Conservation (phyloP, 441 rosid genomes). For the Erysimum cheiri region DNA sequence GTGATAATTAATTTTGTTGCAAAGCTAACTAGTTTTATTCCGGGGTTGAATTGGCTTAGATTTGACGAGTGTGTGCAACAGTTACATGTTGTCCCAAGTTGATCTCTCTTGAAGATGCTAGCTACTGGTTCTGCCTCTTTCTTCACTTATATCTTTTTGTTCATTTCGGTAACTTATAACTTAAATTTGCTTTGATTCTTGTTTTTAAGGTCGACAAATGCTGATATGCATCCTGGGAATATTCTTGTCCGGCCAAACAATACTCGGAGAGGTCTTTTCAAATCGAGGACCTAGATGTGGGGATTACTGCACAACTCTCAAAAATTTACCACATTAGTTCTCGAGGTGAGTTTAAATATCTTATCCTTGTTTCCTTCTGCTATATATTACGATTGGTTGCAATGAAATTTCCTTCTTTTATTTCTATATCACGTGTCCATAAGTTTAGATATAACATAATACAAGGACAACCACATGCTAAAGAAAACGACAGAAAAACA, state of each 20-base stretch:
- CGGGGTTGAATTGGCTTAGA: conserved; percentile 65
- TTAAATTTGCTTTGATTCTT: not conserved
- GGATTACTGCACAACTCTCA: conserved; percentile 72
- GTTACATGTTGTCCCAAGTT: conserved; percentile 71
- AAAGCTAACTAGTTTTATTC: conserved; percentile 54
- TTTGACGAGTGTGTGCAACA: conserved; percentile 70
- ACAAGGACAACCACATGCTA: conserved; percentile 30
- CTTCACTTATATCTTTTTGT: conserved; percentile 16
- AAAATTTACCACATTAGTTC: conserved; percentile 63
- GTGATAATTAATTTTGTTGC: conserved; percentile 55
- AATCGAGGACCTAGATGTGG: conserved; percentile 67
- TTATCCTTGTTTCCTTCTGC: not conserved
- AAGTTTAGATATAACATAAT: not conserved
- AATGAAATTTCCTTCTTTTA: no score
- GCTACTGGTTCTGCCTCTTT: conserved; percentile 58
- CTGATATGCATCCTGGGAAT: conserved; percentile 74
- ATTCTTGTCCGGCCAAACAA: conserved; percentile 58
- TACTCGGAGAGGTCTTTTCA: conserved; percentile 51
- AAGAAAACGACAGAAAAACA: conserved; percentile 9
- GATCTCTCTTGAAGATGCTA: conserved; percentile 76
- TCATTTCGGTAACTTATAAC: not conserved
- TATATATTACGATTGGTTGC: no score
- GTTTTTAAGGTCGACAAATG: conserved; percentile 62
- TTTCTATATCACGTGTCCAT: no score
- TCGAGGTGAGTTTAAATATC: conserved; percentile 51